phyloP scores from a whole-genome alignment of 129 eudicot species.

The Tagetes patula region DNA sequence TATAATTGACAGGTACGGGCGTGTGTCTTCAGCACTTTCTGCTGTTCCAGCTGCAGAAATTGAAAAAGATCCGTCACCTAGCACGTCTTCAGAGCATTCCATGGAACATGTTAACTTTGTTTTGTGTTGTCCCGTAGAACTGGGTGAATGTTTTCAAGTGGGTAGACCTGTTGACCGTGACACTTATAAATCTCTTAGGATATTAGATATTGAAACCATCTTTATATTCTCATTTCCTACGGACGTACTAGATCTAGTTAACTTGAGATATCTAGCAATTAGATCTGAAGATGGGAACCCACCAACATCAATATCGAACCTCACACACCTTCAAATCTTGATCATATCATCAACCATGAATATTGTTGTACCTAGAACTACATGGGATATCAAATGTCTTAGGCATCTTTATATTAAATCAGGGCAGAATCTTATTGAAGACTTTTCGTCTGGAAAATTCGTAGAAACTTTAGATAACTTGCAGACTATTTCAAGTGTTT shows the following conservation, averaged over 20 bases:
- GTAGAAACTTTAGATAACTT: slow-evolving; percentile 10
- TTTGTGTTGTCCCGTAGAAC: slow-evolving; percentile 22
- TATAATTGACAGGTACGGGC: slow-evolving; percentile 24
- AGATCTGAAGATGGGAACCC: slow-evolving; percentile 12
- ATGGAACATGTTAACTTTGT: slow-evolving; percentile 20
- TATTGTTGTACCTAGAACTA: slow-evolving; percentile 21
- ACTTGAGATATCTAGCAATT: slow-evolving; percentile 43
- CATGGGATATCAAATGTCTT: slow-evolving; percentile 27
- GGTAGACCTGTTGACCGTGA: slow-evolving; percentile 7
- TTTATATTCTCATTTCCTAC: slow-evolving; percentile 19
- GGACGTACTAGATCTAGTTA: slow-evolving; percentile 25
- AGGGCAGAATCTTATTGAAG: slow-evolving; percentile 19
- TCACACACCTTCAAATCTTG: slow-evolving; percentile 32
- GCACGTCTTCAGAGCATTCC: slow-evolving; percentile 20
- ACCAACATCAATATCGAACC: slow-evolving; percentile 35
- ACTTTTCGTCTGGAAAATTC: slow-evolving; percentile 3
- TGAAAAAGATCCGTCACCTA: neutral
- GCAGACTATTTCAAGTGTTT: slow-evolving; percentile 33
- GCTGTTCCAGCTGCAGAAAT: slow-evolving; percentile 23
- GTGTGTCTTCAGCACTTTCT: slow-evolving; percentile 26
- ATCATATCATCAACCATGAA: slow-evolving; percentile 10
- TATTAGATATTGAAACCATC: slow-evolving; percentile 30
- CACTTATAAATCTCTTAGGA: slow-evolving; percentile 26
- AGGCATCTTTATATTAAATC: slow-evolving; percentile 28
- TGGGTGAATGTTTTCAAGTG: slow-evolving; percentile 21